Percentiles rank a stretch among this genome's conserved stretches.
Conservation (phyloP, 495 filamentous ascomycete genomes). For the Collariella sp. region DNA sequence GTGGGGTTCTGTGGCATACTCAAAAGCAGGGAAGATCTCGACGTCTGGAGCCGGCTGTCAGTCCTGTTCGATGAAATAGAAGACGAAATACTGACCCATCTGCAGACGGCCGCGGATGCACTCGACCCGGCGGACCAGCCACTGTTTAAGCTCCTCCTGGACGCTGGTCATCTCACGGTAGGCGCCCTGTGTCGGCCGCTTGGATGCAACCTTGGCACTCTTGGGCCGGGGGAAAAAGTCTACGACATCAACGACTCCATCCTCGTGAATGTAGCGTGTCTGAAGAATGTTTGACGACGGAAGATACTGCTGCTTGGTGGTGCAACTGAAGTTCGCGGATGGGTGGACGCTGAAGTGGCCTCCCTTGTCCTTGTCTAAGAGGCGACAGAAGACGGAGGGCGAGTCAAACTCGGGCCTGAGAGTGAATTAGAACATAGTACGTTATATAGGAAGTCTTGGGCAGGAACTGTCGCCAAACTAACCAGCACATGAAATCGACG, state of each 20-base stretch:
- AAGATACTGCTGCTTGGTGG: conserved; percentile 62
- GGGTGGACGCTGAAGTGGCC: conserved; percentile 59
- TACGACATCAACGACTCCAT: conserved; percentile 58
- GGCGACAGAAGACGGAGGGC: conserved; percentile 55
- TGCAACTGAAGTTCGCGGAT: conserved; percentile 36
- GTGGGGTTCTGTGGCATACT: conserved; percentile 54
- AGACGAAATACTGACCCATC: conserved; percentile 33
- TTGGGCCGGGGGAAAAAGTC: conserved; percentile 65
- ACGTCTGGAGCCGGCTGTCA: conserved; percentile 33
- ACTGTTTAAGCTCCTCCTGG: conserved; percentile 48
- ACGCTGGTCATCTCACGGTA: conserved; percentile 44
- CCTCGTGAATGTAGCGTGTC: conserved; percentile 61
- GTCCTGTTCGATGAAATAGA: no score
- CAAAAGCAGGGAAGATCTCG: conserved; percentile 62
- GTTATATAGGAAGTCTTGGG: background rate
- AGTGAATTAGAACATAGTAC: background rate
- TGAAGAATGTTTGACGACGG: conserved; percentile 63
- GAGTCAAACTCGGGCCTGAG: conserved; percentile 61
- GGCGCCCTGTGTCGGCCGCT: conserved; percentile 36
- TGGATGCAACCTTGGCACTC: conserved; percentile 33
- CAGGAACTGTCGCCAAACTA: conserved; percentile 11
- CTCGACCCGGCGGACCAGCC: conserved; percentile 58
- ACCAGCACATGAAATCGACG: conserved; percentile 71
- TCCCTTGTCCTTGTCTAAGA: conserved; percentile 63
- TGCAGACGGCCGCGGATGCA: conserved; percentile 56